These are phyloP conservation scores for Exobasidium cylindrosporum DNA, from an alignment of 1,284 basidiomycete genomes.

Conservation along the genomic window DNA sequence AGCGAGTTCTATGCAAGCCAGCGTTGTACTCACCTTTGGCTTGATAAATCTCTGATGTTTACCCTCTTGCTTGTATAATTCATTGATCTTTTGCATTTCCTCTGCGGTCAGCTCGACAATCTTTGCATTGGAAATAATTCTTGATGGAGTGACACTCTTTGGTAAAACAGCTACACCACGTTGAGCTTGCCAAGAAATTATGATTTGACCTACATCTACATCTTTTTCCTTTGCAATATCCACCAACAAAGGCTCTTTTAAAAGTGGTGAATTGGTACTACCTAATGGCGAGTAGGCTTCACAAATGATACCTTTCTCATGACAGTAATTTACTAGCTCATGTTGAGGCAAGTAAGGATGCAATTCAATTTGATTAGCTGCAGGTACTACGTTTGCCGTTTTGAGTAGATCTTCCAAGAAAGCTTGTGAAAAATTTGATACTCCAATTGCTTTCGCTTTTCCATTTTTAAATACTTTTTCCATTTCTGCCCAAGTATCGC, in stretches of 20 bases:
- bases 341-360: conserved; percentile 64
- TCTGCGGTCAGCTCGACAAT: conserved; percentile 28
- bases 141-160: conserved; percentile 36
- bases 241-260: conserved; percentile 27
- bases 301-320: conserved; percentile 33
- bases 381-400: conserved; percentile 67
- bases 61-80: conserved; percentile 33
- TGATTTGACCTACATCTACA: conserved; percentile 35
- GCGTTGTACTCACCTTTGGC: conserved; percentile 26
- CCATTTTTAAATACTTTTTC: conserved; percentile 68
- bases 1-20: neutral
- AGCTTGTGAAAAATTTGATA: conserved; percentile 38
- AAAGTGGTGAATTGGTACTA: conserved; percentile 28
- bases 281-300: conserved; percentile 46
- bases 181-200: conserved; percentile 36
- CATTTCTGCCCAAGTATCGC: conserved; percentile 78
- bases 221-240: conserved; percentile 33
- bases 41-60: conserved; percentile 33
- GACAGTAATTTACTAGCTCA: conserved; percentile 70
- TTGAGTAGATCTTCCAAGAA: conserved; percentile 57
- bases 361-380: conserved; percentile 63
- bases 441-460: conserved; percentile 77
- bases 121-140: conserved; percentile 42
- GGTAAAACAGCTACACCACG: conserved; percentile 35
- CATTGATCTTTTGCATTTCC: conserved; percentile 38